Evolutionary conservation across 2,329 filamentous ascomycete genomes (phyloP).

Genomic region (Aspergillus japonicus): DNA sequence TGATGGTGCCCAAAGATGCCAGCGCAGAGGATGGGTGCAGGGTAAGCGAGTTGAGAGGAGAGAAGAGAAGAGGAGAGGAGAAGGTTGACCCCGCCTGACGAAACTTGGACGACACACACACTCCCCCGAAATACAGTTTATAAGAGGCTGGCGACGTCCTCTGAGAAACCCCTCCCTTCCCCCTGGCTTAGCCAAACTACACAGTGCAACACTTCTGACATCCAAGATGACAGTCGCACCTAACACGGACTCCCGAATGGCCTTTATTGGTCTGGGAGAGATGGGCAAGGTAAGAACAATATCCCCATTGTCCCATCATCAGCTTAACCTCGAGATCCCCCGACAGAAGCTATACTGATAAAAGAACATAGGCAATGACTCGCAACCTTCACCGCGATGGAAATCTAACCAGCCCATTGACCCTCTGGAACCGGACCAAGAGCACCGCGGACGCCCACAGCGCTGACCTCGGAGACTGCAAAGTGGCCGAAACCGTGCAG

Average conservation of each 20-base stretch:
- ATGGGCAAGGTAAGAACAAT: conserved; percentile 4
- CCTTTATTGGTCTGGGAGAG: conserved; percentile 5
- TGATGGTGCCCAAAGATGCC: neutral
- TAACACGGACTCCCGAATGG: conserved; percentile 1
- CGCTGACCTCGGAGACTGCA: neutral
- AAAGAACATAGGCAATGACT: neutral
- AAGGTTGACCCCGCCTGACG: neutral
- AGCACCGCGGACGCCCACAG: conserved; percentile 1
- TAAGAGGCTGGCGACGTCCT: neutral
- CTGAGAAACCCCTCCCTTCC: neutral
- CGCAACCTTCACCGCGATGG: conserved; percentile 2
- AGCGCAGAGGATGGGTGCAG: neutral
- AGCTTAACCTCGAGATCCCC: neutral
- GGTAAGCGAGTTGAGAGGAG: neutral
- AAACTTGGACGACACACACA: neutral
- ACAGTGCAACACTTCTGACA: neutral
- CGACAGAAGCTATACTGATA: neutral
- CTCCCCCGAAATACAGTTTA: neutral
- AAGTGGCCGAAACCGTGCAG: neutral
- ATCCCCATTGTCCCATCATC: neutral
- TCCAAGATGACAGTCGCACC: neutral
- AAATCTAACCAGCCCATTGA: neutral
- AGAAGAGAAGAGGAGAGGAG: neutral
- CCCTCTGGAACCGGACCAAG: conserved; percentile 5
- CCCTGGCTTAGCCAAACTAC: neutral